These are phyloP conservation scores for Suhomyces yuchorum DNA, from an alignment of 1,139 yeast species.

Conservation along the genomic window DNA sequence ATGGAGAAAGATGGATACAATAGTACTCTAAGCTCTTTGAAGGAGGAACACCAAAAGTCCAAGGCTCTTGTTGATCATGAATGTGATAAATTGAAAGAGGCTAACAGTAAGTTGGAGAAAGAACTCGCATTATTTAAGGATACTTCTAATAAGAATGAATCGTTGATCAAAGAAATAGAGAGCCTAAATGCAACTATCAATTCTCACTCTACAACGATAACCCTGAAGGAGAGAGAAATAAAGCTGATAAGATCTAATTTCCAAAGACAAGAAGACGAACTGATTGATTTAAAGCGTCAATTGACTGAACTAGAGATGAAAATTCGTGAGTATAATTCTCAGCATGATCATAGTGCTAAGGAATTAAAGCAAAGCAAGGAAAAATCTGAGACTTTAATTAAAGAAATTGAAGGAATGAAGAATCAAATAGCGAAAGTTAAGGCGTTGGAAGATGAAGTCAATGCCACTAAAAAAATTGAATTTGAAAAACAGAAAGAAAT, in stretches of 20 bases:
- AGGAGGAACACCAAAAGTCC: constrained; percentile 22
- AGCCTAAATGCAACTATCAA: constrained; percentile 15
- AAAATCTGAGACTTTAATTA: constrained; percentile 5
- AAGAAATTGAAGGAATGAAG: constrained; percentile 15
- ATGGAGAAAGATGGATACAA: constrained; percentile 23
- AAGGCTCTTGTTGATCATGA: constrained; percentile 15
- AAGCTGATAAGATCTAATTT: constrained; percentile 16
- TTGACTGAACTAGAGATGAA: constrained; percentile 16
- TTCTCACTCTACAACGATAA: constrained; percentile 13
- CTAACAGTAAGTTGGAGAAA: constrained; percentile 14
- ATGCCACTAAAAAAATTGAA: constrained; percentile 11
- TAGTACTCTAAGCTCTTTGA: constrained; percentile 20
- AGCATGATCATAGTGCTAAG: constrained; percentile 14
- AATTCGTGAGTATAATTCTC: constrained; percentile 14
- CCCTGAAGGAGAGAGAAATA: constrained; percentile 18
- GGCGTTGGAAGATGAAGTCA: constrained; percentile 14
- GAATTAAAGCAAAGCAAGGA: constrained; percentile 15
- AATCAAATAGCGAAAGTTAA: constrained; percentile 14
- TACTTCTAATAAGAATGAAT: constrained; percentile 12
- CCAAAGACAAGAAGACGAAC: constrained; percentile 18
- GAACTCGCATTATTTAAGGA: constrained; percentile 16
- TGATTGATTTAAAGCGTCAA: constrained; percentile 14
- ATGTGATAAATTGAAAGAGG: constrained; percentile 17
- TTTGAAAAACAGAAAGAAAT: constrained; percentile 12
- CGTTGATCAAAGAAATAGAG: constrained; percentile 16